Evolutionary conservation across 108 stramenopile species (phyloP), one percentile per base, ranked within the genome.

Genomic region (Cyclotella sp.): DNA sequence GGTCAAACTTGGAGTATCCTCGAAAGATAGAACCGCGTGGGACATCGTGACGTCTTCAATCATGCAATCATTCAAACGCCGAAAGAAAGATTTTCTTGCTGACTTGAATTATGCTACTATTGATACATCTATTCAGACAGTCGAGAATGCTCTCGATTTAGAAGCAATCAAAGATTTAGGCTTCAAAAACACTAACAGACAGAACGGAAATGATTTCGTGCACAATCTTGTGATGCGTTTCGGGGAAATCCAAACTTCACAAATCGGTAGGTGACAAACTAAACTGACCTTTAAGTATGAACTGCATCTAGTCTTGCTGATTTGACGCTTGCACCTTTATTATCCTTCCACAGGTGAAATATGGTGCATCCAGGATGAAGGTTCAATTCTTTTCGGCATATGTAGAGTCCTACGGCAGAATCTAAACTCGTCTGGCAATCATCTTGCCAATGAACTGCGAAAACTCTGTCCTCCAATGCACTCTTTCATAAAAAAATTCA

Each of bases 351-450:
- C 30, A 68, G 67, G 67, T 55, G 94, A 95, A 68, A 85, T 83
- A 69, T 81, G 83, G 82, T 88, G 88, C 53, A 83, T 84, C 18
- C 47, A 47, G 0, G 81, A 87, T 34, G 94, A 95, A 81, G 55
- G 24, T 11, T 60, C 57, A 18, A 64, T 95, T 24, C 68, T 88
- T 58, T 83, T 71, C 40, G 26, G 63, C 27, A 27, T 90, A 21
- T 83, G 85, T 22, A 47, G 60, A 46, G 29, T 78, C 21, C 68
- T 89, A 11, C 47, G 72, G 27, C 67, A 66, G n/a, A 62, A 61
- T 26, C 21, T 80, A 29, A 24, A 21, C 61, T 42, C 66, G 47
- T 41, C 19, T n/a, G 64, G 27, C 34, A 46, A 3, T 41, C 18
- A 52, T 29, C 52, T 81, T 22, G 15, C 64, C 1, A 44, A 64